Evolutionary conservation across 2,329 filamentous ascomycete species (phyloP).

Genomic region (Fusarium concolor): DNA sequence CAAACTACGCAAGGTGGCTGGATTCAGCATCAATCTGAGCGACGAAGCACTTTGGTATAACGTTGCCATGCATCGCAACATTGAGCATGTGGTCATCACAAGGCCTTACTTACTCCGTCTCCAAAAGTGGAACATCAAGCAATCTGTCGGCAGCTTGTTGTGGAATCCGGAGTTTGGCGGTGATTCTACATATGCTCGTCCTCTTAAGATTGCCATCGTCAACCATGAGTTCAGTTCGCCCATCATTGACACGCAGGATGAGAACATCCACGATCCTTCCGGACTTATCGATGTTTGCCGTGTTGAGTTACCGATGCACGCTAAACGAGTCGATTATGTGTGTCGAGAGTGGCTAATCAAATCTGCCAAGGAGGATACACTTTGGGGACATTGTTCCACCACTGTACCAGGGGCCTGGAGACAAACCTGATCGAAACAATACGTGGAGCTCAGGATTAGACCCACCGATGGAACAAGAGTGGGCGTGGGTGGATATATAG

Average conservation of each 20-base stretch:
- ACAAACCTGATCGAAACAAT: background rate
- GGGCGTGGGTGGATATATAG: background rate
- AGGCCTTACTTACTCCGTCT: slow-evolving; percentile 19
- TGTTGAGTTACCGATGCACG: slow-evolving; percentile 13
- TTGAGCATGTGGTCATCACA: slow-evolving; percentile 16
- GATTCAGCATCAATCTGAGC: slow-evolving; percentile 27
- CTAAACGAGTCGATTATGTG: slow-evolving; percentile 19
- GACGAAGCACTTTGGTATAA: slow-evolving; percentile 31
- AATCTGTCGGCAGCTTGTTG: slow-evolving; percentile 5
- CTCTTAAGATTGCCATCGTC: slow-evolving; percentile 22
- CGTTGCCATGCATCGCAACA: slow-evolving; percentile 6
- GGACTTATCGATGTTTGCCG: slow-evolving; percentile 8
- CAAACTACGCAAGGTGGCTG: slow-evolving; percentile 20
- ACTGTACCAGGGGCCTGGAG: background rate
- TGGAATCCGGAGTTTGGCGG: slow-evolving; percentile 28
- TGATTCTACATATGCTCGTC: slow-evolving; percentile 26
- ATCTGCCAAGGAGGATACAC: slow-evolving; percentile 14
- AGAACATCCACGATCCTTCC: slow-evolving; percentile 4
- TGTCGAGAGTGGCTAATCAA: slow-evolving; percentile 32
- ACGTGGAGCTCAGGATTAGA: background rate
- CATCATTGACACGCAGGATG: slow-evolving; percentile 4
- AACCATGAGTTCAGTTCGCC: slow-evolving; percentile 29
- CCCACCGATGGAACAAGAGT: background rate
- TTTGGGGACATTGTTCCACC: slow-evolving; percentile 9
- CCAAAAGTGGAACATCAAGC: slow-evolving; percentile 31